Percentiles rank a stretch among this genome's conserved stretches.
These are phyloP conservation scores for Cochlearia excelsa DNA, from an alignment of 345 rosid genomes.

Conservation along the genomic window DNA sequence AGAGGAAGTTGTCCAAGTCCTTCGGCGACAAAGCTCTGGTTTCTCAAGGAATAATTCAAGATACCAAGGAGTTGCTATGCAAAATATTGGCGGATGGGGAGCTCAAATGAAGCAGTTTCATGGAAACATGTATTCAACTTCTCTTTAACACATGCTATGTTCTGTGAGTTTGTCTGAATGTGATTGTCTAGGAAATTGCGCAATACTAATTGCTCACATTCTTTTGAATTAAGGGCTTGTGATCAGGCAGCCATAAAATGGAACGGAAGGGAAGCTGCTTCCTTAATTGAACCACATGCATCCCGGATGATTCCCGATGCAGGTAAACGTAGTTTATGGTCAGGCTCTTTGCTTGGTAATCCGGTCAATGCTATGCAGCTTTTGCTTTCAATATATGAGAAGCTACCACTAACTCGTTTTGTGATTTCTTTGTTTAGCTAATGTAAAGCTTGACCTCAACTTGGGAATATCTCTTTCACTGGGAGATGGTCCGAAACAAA, in stretches of 20 bases:
- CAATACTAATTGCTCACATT: conserved; percentile 38
- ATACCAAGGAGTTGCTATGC: conserved; percentile 78
- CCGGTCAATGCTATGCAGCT: conserved; percentile 11
- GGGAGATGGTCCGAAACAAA: conserved; percentile 47
- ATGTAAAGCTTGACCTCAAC: conserved; percentile 66
- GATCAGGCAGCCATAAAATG: conserved; percentile 76
- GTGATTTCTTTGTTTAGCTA: conserved; percentile 24
- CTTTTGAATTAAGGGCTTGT: conserved; percentile 58
- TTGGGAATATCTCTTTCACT: conserved; percentile 72
- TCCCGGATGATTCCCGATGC: conserved; percentile 54
- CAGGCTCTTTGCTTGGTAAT: conserved; percentile 10
- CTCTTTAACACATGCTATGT: conserved; percentile 9
- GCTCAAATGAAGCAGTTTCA: conserved; percentile 84
- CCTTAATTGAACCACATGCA: conserved; percentile 76
- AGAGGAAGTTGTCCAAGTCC: conserved; percentile 91
- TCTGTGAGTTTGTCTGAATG: conserved; percentile 12
- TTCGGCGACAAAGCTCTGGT: conserved; percentile 87
- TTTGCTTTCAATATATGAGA: conserved; percentile 15
- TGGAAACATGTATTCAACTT: conserved; percentile 71
- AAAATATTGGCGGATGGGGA: conserved; percentile 90
- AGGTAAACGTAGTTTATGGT: conserved; percentile 46
- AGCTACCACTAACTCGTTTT: conserved; percentile 9
- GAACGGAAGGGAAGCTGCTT: conserved; percentile 80
- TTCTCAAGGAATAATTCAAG: conserved; percentile 90
- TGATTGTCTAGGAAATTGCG: conserved; percentile 6